Evolutionary conservation across 768 basidiomycete genomes (phyloP).

Genomic region (Boletus coccyginus): DNA sequence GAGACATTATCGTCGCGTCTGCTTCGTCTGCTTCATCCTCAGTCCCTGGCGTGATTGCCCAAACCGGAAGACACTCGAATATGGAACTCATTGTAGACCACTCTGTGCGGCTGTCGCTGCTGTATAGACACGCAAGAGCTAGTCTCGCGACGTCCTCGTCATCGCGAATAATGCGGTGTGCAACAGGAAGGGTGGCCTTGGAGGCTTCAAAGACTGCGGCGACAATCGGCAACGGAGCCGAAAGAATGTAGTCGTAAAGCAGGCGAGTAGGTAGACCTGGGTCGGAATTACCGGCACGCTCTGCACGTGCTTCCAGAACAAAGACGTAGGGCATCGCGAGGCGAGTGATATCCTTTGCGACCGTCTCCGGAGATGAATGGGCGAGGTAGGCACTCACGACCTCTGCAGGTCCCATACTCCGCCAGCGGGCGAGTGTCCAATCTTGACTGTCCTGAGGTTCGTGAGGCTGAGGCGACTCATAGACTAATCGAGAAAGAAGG

Average conservation of each 20-base stretch:
- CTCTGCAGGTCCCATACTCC: slow-evolving; percentile 56
- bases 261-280: slow-evolving; percentile 59
- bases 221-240: slow-evolving; percentile 61
- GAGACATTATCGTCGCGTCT: slow-evolving; percentile 78
- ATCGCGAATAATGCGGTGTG: slow-evolving; percentile 71
- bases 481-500: slow-evolving; percentile 82
- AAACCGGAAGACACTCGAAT: slow-evolving; percentile 95
- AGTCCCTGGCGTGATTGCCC: slow-evolving; percentile 60
- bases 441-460: slow-evolving; percentile 47
- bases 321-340: slow-evolving; percentile 92
- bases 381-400: slow-evolving; percentile 76
- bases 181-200: slow-evolving; percentile 76
- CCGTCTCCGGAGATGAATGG: slow-evolving; percentile 60
- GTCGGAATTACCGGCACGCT: slow-evolving; percentile 75
- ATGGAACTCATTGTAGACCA: slow-evolving; percentile 88
- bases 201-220: slow-evolving; percentile 85
- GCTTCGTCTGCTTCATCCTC: slow-evolving; percentile 69
- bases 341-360: slow-evolving; percentile 65
- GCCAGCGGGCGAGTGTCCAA: slow-evolving; percentile 80
- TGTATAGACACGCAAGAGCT: slow-evolving; percentile 88
- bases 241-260: slow-evolving; percentile 70
- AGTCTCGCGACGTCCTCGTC: slow-evolving; percentile 85
- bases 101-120: slow-evolving; percentile 63
- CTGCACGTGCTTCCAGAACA: slow-evolving; percentile 84
- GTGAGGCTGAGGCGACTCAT: slow-evolving; percentile 59